Base-by-base conservation (phyloP, 768 basidiomycete genomes). In the Mycena venus region DNA sequence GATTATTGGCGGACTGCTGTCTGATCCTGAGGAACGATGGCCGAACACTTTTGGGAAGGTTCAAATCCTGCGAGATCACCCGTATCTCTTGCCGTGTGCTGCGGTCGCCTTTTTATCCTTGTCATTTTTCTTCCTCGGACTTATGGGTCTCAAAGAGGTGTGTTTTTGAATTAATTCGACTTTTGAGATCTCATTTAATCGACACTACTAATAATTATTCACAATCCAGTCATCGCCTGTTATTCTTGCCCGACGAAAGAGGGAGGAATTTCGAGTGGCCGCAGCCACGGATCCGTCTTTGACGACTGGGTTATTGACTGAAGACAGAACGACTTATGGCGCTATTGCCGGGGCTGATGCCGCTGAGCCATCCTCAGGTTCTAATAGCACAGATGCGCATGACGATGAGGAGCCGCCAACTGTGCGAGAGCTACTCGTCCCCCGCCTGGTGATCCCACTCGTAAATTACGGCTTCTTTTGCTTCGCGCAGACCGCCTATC, bases 1-100 rank as follows among this genome's bases (percentile, higher is more conserved):
- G 3, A 71, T 73, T 6, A 65, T 82, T 5, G 82, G 82, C 0
- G 82, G 82, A 1, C 31, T 79, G 9, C 64, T 83, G 21, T 75
- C 82, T 2, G 66, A 81, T 53, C 82, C 82, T 14, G 79, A 73
- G 5, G 75, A 78, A 40, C 66, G 72, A 44, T 81, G 80, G 75
- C 80, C 79, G 21, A 38, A 70, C 12, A 60, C 69, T 25, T 82
- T 82, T 31, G 80, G 79, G 21, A 75, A 72, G 23, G 21, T 78
- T 5, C 42, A 49, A 14, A 76, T 83, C 32, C 78, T 83, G 51
- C 59, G 68, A 14, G 71, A 77, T 11, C 70, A 83, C 72, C 82
- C 83, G 2, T 84, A 83, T 68, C 80, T 84, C 27, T 75, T 84
- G 15, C 82, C 83, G 4, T 84, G 83, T 67, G 62, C 73, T 7